Base-by-base conservation (phyloP, 1,284 basidiomycete species). In the Nidula niveotomentosa region DNA sequence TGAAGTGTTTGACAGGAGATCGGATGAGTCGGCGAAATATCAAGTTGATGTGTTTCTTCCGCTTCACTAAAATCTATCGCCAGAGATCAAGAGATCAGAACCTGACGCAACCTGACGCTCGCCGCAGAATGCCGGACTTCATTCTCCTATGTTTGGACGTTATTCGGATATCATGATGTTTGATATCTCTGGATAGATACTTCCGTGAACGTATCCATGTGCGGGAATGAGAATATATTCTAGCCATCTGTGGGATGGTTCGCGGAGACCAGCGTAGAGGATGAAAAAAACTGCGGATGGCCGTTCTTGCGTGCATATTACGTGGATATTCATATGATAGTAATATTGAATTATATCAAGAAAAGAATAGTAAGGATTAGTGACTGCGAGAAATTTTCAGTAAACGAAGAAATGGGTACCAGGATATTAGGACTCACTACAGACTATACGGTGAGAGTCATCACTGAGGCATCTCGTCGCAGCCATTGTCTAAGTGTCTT, bases 401-500 rank as follows among this genome's bases (percentile, higher is more conserved):
- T 23, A 23, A 23, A 23, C 4, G 4, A 52, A 49, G 48, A 53
- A 30, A 43, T 52, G 47, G 23, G 23, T 23, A 4, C 23, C 23
- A 4, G 23, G 23, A 23, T 2, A 23, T 23, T 23, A 4, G 23
- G 23, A 23, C 23, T 23, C 23, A 23, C 23, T 23, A n/a, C n/a
- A 23, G 23, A 23, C 23, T 23, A 23, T 4, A 23, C 23, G 4
- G 23, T 4, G 23, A 15, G 15, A 15, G 15, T 15, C 39, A 12
- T 15, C 15, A 51, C 51, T 56, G 59, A 33, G 74, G 78, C 75
- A 80, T 81, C 62, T 84, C 82, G 64, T 84, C 83, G 70, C 80
- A 79, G 57, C 87, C 87, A 61, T 89, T 87, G 73, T 90, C 86
- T 53, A 85, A 57, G 59, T 79, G 77, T 59, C 77, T 67, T 64